Conservation (phyloP, 2,329 filamentous ascomycete genomes). For the Aureobasidium leucospermi region DNA sequence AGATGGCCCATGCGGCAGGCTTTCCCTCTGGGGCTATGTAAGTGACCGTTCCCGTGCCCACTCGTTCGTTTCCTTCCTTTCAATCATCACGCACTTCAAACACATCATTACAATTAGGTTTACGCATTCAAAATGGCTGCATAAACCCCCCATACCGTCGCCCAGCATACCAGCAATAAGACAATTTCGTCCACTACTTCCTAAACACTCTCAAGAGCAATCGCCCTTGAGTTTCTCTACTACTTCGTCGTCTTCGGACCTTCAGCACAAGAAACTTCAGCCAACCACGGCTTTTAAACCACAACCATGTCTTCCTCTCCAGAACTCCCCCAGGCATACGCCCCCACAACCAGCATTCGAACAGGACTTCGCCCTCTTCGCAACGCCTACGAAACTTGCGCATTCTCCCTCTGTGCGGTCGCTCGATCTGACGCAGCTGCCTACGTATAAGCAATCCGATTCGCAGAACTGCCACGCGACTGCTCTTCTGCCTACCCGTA, state of each 20-base stretch:
- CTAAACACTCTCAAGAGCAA: conserved; percentile 23
- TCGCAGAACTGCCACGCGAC: conserved; percentile 19
- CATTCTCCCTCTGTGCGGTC: conserved; percentile 43
- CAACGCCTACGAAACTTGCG: conserved; percentile 35
- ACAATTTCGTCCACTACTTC: conserved; percentile 17
- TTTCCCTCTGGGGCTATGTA: neutral
- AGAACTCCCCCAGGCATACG: conserved; percentile 44
- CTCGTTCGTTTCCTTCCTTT: neutral
- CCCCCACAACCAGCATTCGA: conserved; percentile 38
- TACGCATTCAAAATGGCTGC: conserved; percentile 16
- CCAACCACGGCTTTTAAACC: conserved; percentile 71
- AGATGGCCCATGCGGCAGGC: neutral
- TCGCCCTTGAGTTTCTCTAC: conserved; percentile 54
- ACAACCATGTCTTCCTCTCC: conserved; percentile 70
- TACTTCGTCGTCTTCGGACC: conserved; percentile 29
- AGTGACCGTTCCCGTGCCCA: neutral
- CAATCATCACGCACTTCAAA: neutral
- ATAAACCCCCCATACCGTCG: conserved; percentile 14
- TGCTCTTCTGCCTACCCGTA: no score
- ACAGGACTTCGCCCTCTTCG: conserved; percentile 74
- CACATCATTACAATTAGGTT: neutral
- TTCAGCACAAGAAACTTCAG: conserved; percentile 41
- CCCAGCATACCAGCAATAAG: conserved; percentile 14
- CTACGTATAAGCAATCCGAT: conserved; percentile 46
- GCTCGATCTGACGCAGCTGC: conserved; percentile 47